phyloP scores from a whole-genome alignment of 352 stramenopile species.

The Phytopythium montanum region DNA sequence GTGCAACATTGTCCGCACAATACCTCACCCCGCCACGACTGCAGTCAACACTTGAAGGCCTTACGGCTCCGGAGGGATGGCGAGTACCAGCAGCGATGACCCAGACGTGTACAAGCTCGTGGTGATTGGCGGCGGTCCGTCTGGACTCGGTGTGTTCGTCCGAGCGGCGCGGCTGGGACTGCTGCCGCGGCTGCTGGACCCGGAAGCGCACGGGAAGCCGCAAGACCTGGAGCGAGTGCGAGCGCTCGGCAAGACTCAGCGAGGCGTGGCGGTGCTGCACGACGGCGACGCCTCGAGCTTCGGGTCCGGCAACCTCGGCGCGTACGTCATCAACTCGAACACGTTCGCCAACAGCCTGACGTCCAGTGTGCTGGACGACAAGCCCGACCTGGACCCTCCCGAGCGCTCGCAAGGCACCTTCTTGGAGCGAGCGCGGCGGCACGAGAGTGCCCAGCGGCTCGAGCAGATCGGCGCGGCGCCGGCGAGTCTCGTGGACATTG shows the following conservation, averaged over 20 bases:
- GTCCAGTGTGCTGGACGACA: slow-evolving; percentile 75
- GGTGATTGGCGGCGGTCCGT: slow-evolving; percentile 62
- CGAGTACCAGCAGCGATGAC: slow-evolving; percentile 13
- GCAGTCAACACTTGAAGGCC: not conserved
- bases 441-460: slow-evolving; percentile 52
- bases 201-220: slow-evolving; percentile 31
- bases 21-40: not conserved
- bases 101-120: slow-evolving; percentile 65
- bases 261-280: slow-evolving; percentile 65
- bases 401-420: slow-evolving; percentile 77
- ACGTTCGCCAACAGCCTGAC: slow-evolving; percentile 75
- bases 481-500: slow-evolving; percentile 55
- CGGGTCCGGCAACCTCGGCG: slow-evolving; percentile 61
- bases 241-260: slow-evolving; percentile 38
- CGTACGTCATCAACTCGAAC: slow-evolving; percentile 87
- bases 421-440: slow-evolving; percentile 45
- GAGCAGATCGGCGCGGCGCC: slow-evolving; percentile 48
- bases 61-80: not conserved
- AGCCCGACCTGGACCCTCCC: slow-evolving; percentile 63
- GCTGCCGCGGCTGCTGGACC: slow-evolving; percentile 46
- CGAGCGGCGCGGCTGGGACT: slow-evolving; percentile 62
- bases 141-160: slow-evolving; percentile 76
- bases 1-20: not conserved
- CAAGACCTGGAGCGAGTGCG: slow-evolving; percentile 36
- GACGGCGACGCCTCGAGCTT: slow-evolving; percentile 47